These are phyloP conservation scores for Paraphaeosphaeria minitans DNA, from an alignment of 2,329 filamentous ascomycete genomes.

Conservation along the genomic window DNA sequence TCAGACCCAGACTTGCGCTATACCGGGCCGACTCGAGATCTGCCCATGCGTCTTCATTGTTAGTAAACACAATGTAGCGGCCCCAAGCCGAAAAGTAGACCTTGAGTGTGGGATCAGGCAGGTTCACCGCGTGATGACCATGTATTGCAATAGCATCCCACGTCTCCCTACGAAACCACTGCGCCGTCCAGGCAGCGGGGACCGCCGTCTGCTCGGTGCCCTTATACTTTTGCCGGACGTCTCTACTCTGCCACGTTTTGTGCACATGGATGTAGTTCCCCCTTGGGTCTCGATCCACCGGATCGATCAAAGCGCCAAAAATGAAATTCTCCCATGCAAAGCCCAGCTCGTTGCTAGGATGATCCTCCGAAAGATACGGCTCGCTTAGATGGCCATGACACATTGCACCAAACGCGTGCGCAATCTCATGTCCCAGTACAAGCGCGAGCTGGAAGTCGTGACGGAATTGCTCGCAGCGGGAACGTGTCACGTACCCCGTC, in stretches of 20 bases:
- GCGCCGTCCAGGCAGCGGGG: conserved; percentile 40
- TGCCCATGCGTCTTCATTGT: conserved; percentile 16
- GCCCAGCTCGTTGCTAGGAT: conserved; percentile 39
- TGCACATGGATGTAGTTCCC: conserved; percentile 34
- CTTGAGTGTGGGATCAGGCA: conserved; percentile 33
- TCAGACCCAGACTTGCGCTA: background rate
- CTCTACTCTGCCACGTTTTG: conserved; percentile 34
- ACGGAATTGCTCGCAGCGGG: conserved; percentile 36
- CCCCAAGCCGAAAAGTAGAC: conserved; percentile 20
- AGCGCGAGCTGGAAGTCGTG: conserved; percentile 43
- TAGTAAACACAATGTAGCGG: conserved; percentile 27
- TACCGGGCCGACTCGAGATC: conserved; percentile 21
- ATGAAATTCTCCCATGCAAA: conserved; percentile 46
- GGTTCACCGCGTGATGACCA: conserved; percentile 27
- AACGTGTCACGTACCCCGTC: conserved; percentile 26
- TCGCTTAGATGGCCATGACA: conserved; percentile 34
- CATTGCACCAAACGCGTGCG: conserved; percentile 43
- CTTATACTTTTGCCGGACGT: conserved; percentile 17
- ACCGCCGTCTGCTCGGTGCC: conserved; percentile 41
- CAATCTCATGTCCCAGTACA: conserved; percentile 41
- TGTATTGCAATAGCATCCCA: conserved; percentile 31
- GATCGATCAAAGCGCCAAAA: conserved; percentile 42
- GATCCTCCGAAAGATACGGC: conserved; percentile 29
- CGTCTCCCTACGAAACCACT: conserved; percentile 44
- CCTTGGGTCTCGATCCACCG: conserved; percentile 24